phyloP scores from a whole-genome alignment of 2,329 filamentous ascomycete species.

The Dothideomycetes sp. region DNA sequence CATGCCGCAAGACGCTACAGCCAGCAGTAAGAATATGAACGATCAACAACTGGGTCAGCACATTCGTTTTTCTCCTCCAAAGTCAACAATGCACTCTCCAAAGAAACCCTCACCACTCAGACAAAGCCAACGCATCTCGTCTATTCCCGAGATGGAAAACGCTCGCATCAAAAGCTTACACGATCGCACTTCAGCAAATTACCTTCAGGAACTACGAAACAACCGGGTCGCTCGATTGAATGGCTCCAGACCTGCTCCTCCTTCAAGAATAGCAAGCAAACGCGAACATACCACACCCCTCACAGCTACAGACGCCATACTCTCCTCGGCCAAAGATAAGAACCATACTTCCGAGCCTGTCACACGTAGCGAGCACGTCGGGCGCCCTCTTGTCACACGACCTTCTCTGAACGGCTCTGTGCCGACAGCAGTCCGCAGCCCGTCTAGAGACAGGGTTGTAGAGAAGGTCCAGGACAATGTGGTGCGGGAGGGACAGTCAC shows the following conservation, averaged over 20 bases:
- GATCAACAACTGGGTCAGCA: constrained; percentile 25
- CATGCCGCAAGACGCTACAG: neutral
- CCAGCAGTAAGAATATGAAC: constrained; percentile 1
- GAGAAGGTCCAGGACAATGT: too few relatives aligned
- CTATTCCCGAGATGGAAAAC: constrained; percentile 15
- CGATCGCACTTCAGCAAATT: constrained; percentile 46
- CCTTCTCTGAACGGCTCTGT: constrained; percentile 14
- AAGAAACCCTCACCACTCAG: constrained; percentile 14
- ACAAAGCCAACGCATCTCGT: constrained; percentile 16
- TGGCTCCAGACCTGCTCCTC: constrained; percentile 58
- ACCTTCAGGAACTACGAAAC: constrained; percentile 61
- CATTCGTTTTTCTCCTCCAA: constrained; percentile 16
- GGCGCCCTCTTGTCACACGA: constrained; percentile 22
- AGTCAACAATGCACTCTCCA: constrained; percentile 7
- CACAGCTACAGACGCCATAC: neutral
- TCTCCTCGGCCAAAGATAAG: neutral
- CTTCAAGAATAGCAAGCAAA: constrained; percentile 32
- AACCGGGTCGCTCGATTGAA: constrained; percentile 59
- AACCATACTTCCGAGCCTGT: constrained; percentile 2
- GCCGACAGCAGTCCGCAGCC: too few relatives aligned
- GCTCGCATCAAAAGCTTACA: constrained; percentile 20
- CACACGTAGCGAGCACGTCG: constrained; percentile 22
- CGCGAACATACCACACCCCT: too few relatives aligned
- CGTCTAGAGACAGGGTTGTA: too few relatives aligned
- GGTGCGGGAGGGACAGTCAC: constrained; percentile 59